Evolutionary conservation across 2,329 filamentous ascomycete species (phyloP), one percentile per base, ranked within the genome.

Genomic region (Fusarium nygamai): DNA sequence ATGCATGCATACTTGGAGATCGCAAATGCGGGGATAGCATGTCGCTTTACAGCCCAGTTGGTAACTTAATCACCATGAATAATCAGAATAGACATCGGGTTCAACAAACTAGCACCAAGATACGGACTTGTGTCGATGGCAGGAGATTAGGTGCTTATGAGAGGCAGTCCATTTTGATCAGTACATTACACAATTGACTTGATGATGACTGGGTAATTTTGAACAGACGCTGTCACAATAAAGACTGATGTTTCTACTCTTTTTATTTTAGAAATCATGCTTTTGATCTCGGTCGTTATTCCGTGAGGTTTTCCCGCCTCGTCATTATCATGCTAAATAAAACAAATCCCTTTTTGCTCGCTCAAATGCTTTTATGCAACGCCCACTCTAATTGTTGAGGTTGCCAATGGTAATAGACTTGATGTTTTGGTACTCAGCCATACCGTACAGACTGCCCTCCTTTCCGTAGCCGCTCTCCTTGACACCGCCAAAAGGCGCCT

Each of bases 391-490:
- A 29, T 58, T 53, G 76, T 79, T 74, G 61, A 75, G 67, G 73
- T 79, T 79, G 31, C 77, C 77, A 66, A 79, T 79, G 44, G 77
- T 79, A 17, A 85, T 84, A n/a, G 82, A 85, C 80, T 86, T 86
- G n/a, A 84, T 85, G 67, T 85, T 81, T 51, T 86, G 80, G 57
- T 84, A 87, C 75, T 86, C 85, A 39, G 84, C 81, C 31, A 86
- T 81, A 5, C 84, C 85, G 27, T 86, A 85, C 60, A 85, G 84
- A 69, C 85, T 85, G 3, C 83, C 84, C 71, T 82, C 81, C 56
- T 80, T 79, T n/a, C 81, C 81, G 56, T 81, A 77, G 2, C 80
- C 81, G 20, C 80, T 82, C 78, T 82, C 81, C 77, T 83, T 83
- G 64, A 82, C 71, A 63, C 81, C 81, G 6, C 81, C 81, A 39